Base-by-base conservation (phyloP, 495 filamentous ascomycete species). In the Penicillium cinerascens region DNA sequence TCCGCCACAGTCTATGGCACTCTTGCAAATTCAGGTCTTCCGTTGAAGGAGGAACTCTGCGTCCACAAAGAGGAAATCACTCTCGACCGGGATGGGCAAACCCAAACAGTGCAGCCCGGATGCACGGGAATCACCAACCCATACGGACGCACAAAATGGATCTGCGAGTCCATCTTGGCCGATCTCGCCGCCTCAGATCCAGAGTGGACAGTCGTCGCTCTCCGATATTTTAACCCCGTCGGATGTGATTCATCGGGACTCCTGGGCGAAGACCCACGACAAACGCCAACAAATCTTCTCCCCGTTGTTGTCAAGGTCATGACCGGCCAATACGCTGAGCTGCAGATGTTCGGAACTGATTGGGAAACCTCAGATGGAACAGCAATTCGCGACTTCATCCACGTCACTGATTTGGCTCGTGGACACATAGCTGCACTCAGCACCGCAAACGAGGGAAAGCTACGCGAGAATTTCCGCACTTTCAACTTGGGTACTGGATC, bases 211-310 rank as follows among this genome's bases (percentile, higher is more conserved):
- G 80, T 84, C 54, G 78, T 83, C 20, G 79, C 81, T 16, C 73
- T 87, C 11, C 74, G 84, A 16, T 87, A 87, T 60, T 87, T 87
- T 72, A 87, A 86, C 52, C 84, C 84, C 5, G 78, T 85, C 25
- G 83, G 84, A 5, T 86, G 81, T 61, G 79, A 87, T 51, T 71
- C 83, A 33, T 83, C 81, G 0, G 84, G 84, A 17, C 62, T 84
- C 4, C 67, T 87, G n/a, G 82, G 82, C 27, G 84, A 87, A 64
- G 81, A 83, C 61, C 82, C 83, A n/a, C 68, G 78, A 47, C 78
- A 79, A 47, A 75, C 70, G 23, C 81, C 84, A 5, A 85, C 77
- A 35, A 87, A 87, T 48, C 72, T 87, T 47, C 78, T 85, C 42
- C 84, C 84, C 0, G 80, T 85, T 2, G 73, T 86, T 22, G 69